These are phyloP conservation scores for Pezicula rhizophila DNA, from an alignment of 2,329 filamentous ascomycete species.

Conservation along the genomic window DNA sequence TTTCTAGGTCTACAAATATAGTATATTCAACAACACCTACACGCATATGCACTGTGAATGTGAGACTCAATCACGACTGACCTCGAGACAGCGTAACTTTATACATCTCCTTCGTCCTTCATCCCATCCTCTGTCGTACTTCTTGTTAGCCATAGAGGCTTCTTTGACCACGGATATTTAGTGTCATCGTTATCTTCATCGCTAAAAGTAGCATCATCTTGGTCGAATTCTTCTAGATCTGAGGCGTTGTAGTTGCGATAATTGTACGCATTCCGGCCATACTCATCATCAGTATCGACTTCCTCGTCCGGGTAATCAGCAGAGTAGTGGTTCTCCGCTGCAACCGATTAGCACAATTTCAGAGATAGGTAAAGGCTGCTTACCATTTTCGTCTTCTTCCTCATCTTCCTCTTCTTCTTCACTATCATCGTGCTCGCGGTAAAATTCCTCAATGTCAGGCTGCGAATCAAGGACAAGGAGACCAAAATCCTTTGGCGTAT, in stretches of 20 bases:
- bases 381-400: slow-evolving; percentile 62
- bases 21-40: not conserved
- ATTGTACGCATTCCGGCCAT: slow-evolving; percentile 47
- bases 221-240: slow-evolving; percentile 24
- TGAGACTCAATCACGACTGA: not conserved
- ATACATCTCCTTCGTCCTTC: slow-evolving; percentile 4
- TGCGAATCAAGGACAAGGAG: slow-evolving; percentile 27
- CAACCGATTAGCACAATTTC: slow-evolving; percentile 8
- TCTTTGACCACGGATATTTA: slow-evolving; percentile 22
- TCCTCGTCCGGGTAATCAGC: slow-evolving; percentile 80
- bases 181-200: slow-evolving; percentile 20
- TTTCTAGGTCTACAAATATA: not conserved
- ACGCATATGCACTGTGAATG: not conserved
- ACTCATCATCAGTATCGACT: slow-evolving; percentile 65
- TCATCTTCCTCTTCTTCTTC: slow-evolving; percentile 58
- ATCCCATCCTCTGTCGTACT: not conserved
- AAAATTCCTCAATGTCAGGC: slow-evolving; percentile 49
- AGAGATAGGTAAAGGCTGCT: slow-evolving; percentile 10
- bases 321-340: slow-evolving; percentile 72
- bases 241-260: slow-evolving; percentile 38
- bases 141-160: slow-evolving; percentile 9
- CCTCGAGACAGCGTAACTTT: not conserved
- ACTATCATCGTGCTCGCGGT: slow-evolving; percentile 54
- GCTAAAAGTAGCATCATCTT: slow-evolving; percentile 19
- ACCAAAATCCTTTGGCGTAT: slow-evolving; percentile 42